Base-by-base conservation (phyloP, 495 filamentous ascomycete species). In the Aspergillus ostianus region DNA sequence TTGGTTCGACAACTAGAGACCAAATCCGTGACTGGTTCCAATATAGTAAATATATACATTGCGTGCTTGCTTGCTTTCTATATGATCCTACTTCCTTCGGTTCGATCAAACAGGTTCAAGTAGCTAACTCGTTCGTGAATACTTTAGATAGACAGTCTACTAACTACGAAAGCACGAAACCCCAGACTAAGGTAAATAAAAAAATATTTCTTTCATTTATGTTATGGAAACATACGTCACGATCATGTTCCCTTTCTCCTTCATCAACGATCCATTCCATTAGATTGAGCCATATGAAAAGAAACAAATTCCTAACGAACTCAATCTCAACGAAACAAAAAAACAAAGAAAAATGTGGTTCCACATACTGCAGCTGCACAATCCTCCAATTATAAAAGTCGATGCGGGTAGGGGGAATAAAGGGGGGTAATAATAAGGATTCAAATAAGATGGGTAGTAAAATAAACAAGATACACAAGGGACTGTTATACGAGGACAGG, bases 401-500 rank as follows among this genome's bases (percentile, higher is more conserved):
- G 50, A 52, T 52, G 50, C 50, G 50, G 23, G 27, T 52, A 12
- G 26, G 50, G 20, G 26, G 21, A 29, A 52, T 21, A 52, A 49
- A 15, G 18, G 13, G 47, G 46, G 15, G 13, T n/a, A 5, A 6
- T 15, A 47, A 15, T 47, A 10, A 47, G 46, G 10, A 15, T 47
- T 18, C 23, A 15, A n/a, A 52, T 57, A 58, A 49, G 20, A 55
- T 56, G 20, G 64, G 60, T 51, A 49, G 63, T 29, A 61, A 54
- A 45, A 21, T n/a, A 50, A 54, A 53, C 51, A 57, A 41, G 48
- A 56, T 32, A 61, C 47, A 55, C 51, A 61, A 46, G 55, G 47
- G 61, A 64, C 64, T 67, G 67, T 70, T 67, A 70, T 70, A 70
- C 67, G 67, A 69, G 62, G 62, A 67, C 10, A 66, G 51, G 56